phyloP scores from a whole-genome alignment of 768 basidiomycete species.

The Naganishia kalamii region DNA sequence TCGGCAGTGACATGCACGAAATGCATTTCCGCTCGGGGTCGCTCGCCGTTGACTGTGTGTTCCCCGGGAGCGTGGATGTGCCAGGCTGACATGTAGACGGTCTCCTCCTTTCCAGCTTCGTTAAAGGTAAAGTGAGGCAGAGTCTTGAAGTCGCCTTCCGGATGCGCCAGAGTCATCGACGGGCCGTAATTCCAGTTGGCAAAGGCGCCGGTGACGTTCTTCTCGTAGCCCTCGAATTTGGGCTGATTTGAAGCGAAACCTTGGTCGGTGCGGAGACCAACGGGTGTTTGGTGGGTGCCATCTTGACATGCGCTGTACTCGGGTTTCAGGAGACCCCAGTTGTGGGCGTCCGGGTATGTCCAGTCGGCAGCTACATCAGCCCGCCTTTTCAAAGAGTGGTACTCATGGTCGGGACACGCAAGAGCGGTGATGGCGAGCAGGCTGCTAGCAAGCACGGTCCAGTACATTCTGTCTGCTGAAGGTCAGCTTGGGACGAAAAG shows the following conservation, averaged over 20 bases:
- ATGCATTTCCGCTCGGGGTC: background rate
- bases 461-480: background rate
- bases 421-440: background rate
- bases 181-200: background rate
- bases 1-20: background rate
- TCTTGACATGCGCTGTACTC: background rate
- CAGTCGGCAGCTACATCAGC: background rate
- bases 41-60: background rate
- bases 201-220: background rate
- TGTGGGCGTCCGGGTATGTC: background rate
- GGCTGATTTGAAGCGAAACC: background rate
- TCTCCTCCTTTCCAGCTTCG: background rate
- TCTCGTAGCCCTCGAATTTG: background rate
- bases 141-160: background rate
- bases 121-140: background rate
- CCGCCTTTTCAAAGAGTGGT: background rate
- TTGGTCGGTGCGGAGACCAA: background rate
- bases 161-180: background rate
- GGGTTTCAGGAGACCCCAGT: background rate
- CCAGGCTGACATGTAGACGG: background rate
- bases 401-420: background rate
- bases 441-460: background rate
- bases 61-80: slow-evolving; percentile 3
- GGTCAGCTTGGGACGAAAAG: background rate
- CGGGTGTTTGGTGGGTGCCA: background rate